Evolutionary conservation across 495 filamentous ascomycete species (phyloP).

Genomic region (Penicillium pulvis): DNA sequence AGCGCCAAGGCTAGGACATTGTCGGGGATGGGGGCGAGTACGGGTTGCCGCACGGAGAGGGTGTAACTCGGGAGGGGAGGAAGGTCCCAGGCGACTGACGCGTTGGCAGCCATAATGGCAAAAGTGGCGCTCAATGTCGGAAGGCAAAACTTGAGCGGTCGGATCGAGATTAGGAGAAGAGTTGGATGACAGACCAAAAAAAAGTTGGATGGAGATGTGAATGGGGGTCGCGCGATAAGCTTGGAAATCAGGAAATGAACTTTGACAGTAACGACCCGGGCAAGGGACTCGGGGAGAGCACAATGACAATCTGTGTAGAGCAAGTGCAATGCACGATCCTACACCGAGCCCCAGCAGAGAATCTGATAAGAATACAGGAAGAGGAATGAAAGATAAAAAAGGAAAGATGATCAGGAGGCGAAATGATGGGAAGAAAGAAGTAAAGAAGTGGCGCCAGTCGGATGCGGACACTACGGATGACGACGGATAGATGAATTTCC

Average conservation of each 20-base stretch:
- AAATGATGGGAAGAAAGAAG: background rate
- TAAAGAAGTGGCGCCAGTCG: slow-evolving; percentile 19
- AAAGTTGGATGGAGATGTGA: slow-evolving; percentile 2
- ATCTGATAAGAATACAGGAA: slow-evolving; percentile 5
- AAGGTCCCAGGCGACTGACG: slow-evolving; percentile 52
- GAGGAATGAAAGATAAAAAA: background rate
- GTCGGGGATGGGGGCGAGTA: slow-evolving; percentile 80
- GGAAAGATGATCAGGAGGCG: slow-evolving; percentile 7
- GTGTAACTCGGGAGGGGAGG: slow-evolving; percentile 80
- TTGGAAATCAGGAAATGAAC: slow-evolving; percentile 3
- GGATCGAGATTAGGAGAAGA: background rate
- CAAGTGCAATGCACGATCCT: slow-evolving; percentile 3
- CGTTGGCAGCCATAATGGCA: slow-evolving; percentile 41
- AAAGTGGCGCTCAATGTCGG: slow-evolving; percentile 3
- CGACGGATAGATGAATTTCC: background rate
- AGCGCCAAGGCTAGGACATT: slow-evolving; percentile 70
- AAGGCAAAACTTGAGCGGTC: background rate
- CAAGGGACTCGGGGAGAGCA: background rate
- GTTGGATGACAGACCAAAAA: background rate
- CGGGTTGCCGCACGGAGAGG: slow-evolving; percentile 62
- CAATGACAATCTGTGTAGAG: background rate
- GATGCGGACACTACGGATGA: slow-evolving; percentile 5
- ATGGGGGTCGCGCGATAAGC: slow-evolving; percentile 5
- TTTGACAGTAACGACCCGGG: slow-evolving; percentile 1
- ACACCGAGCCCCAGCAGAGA: background rate